Evolutionary conservation across 371 early-diverging fungal genomes (phyloP).

Genomic region (Apophysomyces trapeziformis): DNA sequence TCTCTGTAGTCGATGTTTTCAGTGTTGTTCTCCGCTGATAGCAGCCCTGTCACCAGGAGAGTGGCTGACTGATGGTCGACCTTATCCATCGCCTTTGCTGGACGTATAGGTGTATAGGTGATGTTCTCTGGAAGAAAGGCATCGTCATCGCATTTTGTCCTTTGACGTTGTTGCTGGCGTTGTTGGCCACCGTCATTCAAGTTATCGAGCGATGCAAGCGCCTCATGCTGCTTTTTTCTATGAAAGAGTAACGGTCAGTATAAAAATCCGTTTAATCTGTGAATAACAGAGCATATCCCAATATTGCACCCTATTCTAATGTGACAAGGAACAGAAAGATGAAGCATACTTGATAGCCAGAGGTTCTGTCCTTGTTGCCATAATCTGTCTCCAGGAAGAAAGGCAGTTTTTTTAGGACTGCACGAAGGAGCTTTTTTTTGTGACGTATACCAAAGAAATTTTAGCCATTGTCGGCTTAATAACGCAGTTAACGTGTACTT

Average conservation of each 20-base stretch:
- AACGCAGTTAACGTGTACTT: too few relatives aligned
- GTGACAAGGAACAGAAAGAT: not conserved
- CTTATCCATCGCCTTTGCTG: not conserved
- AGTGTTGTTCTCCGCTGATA: constrained; percentile 4
- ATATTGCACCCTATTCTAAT: constrained; percentile 4
- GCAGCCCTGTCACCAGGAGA: not conserved
- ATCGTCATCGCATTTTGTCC: constrained; percentile 3
- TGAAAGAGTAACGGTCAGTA: not conserved
- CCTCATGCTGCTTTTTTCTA: constrained; percentile 7
- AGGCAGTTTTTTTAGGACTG: not conserved
- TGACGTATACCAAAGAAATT: too few relatives aligned
- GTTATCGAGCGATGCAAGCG: constrained; percentile 1
- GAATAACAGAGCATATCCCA: not conserved
- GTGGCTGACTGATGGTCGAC: not conserved
- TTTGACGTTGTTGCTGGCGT: not conserved
- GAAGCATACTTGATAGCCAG: constrained; percentile 4
- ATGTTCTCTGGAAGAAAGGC: not conserved
- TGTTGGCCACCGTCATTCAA: not conserved
- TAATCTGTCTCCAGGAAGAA: not conserved
- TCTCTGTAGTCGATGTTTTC: not conserved
- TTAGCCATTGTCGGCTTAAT: too few relatives aligned
- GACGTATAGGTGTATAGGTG: not conserved
- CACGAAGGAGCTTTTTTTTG: too few relatives aligned
- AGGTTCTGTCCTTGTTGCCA: constrained; percentile 5
- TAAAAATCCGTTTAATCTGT: not conserved